Conservation (phyloP, 768 basidiomycete genomes). For the Leccinum longicurvipes region DNA sequence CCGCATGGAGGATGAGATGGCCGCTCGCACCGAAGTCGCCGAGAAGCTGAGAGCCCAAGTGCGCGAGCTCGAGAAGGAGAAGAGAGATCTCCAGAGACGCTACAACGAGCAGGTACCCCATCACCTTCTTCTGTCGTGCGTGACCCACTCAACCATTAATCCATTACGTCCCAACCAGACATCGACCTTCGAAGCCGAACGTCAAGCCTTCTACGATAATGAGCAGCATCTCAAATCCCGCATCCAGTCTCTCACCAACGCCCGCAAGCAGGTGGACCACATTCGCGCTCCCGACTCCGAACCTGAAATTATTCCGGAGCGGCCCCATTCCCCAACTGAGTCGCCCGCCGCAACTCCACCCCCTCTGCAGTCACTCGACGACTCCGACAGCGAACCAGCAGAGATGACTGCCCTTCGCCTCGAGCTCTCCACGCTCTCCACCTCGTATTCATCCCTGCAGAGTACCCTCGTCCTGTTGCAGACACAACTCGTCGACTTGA, state of each 20-base stretch:
- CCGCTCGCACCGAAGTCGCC: slow-evolving; percentile 74
- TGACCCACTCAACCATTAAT: slow-evolving; percentile 8
- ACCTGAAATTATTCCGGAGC: slow-evolving; percentile 39
- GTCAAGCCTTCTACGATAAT: slow-evolving; percentile 89
- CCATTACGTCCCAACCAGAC: slow-evolving; percentile 44
- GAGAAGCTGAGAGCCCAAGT: slow-evolving; percentile 81
- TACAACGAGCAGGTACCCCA: slow-evolving; percentile 80
- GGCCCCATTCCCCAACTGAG: slow-evolving; percentile 28
- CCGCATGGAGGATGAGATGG: slow-evolving; percentile 78
- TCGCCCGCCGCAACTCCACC: slow-evolving; percentile 19
- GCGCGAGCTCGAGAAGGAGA: slow-evolving; percentile 86
- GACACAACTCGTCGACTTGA: slow-evolving; percentile 81
- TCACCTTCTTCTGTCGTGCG: slow-evolving; percentile 13
- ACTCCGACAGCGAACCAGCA: slow-evolving; percentile 73
- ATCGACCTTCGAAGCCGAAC: slow-evolving; percentile 87
- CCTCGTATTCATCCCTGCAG: slow-evolving; percentile 80
- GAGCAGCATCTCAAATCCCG: slow-evolving; percentile 92
- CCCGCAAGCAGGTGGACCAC: slow-evolving; percentile 52
- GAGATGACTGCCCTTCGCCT: slow-evolving; percentile 83
- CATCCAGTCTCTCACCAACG: slow-evolving; percentile 73
- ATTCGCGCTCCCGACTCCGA: slow-evolving; percentile 36
- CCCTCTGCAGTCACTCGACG: slow-evolving; percentile 49
- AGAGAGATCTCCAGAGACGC: slow-evolving; percentile 73
- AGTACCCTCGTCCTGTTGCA: slow-evolving; percentile 82
- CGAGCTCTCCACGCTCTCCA: slow-evolving; percentile 83